These are phyloP conservation scores for Plenodomus tracheiphilus DNA, from an alignment of 2,329 filamentous ascomycete genomes.

Conservation along the genomic window DNA sequence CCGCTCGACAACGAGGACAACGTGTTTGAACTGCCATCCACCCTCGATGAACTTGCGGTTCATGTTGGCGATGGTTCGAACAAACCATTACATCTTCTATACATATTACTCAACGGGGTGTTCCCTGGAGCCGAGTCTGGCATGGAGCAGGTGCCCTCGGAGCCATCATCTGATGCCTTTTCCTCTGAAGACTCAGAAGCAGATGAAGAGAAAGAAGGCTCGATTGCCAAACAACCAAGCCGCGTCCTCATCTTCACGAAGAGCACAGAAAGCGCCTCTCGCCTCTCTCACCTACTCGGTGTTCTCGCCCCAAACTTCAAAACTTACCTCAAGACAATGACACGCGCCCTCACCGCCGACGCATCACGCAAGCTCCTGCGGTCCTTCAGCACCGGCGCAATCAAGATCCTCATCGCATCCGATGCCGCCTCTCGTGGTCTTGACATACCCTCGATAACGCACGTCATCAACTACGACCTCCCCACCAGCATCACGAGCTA, in stretches of 20 bases:
- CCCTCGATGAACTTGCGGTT: constrained; percentile 52
- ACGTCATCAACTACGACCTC: constrained; percentile 93
- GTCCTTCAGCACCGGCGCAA: constrained; percentile 64
- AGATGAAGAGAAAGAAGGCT: constrained; percentile 4
- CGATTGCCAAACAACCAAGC: constrained; percentile 25
- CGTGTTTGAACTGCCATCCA: constrained; percentile 60
- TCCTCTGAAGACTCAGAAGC: constrained; percentile 19
- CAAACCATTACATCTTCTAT: constrained; percentile 79
- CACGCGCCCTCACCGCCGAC: constrained; percentile 75
- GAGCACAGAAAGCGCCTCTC: constrained; percentile 84
- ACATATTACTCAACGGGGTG: constrained; percentile 66
- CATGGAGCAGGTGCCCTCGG: not conserved
- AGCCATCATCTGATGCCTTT: constrained; percentile 5
- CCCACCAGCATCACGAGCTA: constrained; percentile 81
- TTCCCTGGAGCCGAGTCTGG: constrained; percentile 20
- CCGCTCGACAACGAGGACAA: constrained; percentile 34
- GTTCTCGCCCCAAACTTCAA: constrained; percentile 65
- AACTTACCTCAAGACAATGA: constrained; percentile 67
- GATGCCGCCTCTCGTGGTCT: constrained; percentile 92
- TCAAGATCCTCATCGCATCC: constrained; percentile 82
- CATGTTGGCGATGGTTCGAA: constrained; percentile 56
- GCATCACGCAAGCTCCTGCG: constrained; percentile 68
- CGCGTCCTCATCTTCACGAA: constrained; percentile 82
- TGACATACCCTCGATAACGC: constrained; percentile 75
- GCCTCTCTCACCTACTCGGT: constrained; percentile 77